These are phyloP conservation scores for Populus trichocarpa DNA, from an alignment of 441 rosid species.

Conservation along the genomic window DNA sequence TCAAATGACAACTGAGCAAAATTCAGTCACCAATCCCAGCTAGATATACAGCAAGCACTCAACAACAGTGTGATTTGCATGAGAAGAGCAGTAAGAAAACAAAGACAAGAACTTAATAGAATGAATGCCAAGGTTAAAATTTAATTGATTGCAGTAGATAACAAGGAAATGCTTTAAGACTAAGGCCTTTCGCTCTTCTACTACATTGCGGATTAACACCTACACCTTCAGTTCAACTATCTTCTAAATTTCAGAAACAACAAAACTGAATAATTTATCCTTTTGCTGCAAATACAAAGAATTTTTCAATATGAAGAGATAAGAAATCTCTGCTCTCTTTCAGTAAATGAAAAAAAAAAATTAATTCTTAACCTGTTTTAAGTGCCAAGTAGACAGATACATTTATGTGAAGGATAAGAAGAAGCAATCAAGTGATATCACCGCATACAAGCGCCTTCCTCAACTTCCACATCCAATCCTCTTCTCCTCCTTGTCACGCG, in stretches of 20 bases:
- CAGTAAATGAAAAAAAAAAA: not conserved
- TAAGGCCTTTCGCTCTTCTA: not conserved
- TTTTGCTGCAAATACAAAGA: not conserved
- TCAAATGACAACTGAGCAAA: not conserved
- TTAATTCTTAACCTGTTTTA: not conserved
- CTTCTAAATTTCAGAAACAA: not conserved
- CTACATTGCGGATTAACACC: not conserved
- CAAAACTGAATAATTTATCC: not conserved
- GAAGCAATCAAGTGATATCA: not conserved
- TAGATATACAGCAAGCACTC: not conserved
- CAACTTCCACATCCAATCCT: conserved; percentile 36
- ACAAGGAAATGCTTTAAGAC: not conserved
- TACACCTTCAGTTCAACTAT: not conserved
- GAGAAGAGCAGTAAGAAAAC: not conserved
- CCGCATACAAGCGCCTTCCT: conserved; percentile 22
- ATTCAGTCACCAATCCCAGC: not conserved
- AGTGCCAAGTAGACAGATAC: not conserved
- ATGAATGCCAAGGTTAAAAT: not conserved
- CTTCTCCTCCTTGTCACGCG: conserved; percentile 31
- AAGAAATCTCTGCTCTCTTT: not conserved
- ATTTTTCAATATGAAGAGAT: not conserved
- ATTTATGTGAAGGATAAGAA: not conserved
- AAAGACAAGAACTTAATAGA: not conserved
- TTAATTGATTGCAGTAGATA: not conserved
- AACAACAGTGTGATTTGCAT: not conserved